Evolutionary conservation across 495 filamentous ascomycete genomes (phyloP).

Genomic region (Penicillium cosmopolitanum): DNA sequence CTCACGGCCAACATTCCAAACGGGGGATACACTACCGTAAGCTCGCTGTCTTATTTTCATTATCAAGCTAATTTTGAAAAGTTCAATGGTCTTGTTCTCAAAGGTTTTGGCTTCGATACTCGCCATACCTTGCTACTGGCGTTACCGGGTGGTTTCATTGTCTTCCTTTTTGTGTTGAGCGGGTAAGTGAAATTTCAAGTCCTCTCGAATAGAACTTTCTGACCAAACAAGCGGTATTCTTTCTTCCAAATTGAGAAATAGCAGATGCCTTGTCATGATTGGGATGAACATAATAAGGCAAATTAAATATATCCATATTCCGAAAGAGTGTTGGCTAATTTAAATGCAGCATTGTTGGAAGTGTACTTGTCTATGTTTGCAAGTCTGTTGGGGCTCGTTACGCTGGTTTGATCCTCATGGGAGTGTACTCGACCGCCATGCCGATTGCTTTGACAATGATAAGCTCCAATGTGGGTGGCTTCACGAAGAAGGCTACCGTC

Average conservation of each 20-base stretch:
- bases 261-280: constrained; percentile 23
- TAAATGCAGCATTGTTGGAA: constrained; percentile 19
- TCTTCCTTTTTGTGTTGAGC: constrained; percentile 20
- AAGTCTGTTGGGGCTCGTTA: constrained; percentile 44
- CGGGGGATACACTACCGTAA: constrained; percentile 39
- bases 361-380: constrained; percentile 33
- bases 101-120: constrained; percentile 38
- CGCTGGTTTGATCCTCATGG: constrained; percentile 30
- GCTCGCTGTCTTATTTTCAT: neutral
- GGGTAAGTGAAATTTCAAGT: constrained; percentile 14
- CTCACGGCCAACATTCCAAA: constrained; percentile 31
- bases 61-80: neutral
- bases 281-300: constrained; percentile 13
- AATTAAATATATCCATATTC: neutral
- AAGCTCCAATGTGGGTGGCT: constrained; percentile 38
- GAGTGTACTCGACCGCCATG: constrained; percentile 27
- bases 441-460: constrained; percentile 33
- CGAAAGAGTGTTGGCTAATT: neutral
- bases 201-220: neutral
- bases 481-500: constrained; percentile 35
- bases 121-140: constrained; percentile 38
- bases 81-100: constrained; percentile 42
- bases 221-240: constrained; percentile 7
- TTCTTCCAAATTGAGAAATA: constrained; percentile 24
- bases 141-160: constrained; percentile 28